phyloP scores from a whole-genome alignment of 495 filamentous ascomycete species.

The Penicillium robsamsonii region DNA sequence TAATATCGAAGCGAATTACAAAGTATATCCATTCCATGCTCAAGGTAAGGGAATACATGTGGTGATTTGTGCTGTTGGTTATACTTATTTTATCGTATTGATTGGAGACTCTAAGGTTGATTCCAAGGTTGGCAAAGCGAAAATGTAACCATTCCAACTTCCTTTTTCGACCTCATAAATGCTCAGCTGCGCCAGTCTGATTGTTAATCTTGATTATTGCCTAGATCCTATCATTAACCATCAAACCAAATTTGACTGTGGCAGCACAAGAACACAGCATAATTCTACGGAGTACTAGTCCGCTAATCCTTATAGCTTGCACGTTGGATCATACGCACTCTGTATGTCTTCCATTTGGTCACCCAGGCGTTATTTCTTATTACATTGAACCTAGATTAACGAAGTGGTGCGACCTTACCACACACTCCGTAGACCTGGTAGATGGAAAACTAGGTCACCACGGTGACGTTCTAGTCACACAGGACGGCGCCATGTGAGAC shows the following conservation, averaged over 20 bases:
- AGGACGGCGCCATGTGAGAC: conserved; percentile 34
- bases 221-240: conserved; percentile 10
- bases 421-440: conserved; percentile 22
- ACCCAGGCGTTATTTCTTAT: conserved; percentile 2
- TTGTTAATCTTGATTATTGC: conserved; percentile 10
- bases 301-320: neutral
- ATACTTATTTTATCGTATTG: conserved; percentile 7
- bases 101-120: neutral
- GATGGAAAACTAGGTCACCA: conserved; percentile 19
- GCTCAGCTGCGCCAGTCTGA: conserved; percentile 11
- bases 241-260: conserved; percentile 4
- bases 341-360: neutral
- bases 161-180: neutral
- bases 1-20: neutral
- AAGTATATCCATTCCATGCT: neutral
- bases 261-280: conserved; percentile 5
- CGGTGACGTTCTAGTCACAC: conserved; percentile 18
- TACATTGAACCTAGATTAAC: neutral
- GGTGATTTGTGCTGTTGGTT: conserved; percentile 1
- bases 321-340: neutral
- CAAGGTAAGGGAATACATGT: conserved; percentile 1
- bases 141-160: neutral
- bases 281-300: neutral
- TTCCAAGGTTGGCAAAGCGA: conserved; percentile 1
- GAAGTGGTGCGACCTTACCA: conserved; percentile 19